These are phyloP conservation scores for Astrephomene gubernaculifera DNA, from an alignment of 139 green algal species.

Conservation along the genomic window DNA sequence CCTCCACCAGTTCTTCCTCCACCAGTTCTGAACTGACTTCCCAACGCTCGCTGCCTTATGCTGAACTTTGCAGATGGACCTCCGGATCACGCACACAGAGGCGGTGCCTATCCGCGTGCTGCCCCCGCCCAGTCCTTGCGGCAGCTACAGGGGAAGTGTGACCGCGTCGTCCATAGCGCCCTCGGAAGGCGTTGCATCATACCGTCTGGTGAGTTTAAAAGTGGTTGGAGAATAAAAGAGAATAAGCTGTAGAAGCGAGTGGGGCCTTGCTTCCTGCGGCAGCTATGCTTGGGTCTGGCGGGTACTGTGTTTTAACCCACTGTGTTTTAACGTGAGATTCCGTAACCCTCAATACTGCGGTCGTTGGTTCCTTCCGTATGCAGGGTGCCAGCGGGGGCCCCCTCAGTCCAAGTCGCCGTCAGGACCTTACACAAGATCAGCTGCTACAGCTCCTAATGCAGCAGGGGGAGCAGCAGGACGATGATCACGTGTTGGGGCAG, in stretches of 20 bases:
- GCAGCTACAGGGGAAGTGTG: neutral
- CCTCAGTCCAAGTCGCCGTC: too few relatives aligned
- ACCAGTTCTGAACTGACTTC: neutral
- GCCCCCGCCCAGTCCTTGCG: neutral
- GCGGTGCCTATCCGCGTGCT: conserved; percentile 2
- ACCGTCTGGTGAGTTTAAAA: neutral
- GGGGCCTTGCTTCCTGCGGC: neutral
- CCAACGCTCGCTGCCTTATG: neutral
- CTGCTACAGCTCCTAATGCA: too few relatives aligned
- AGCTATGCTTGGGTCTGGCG: neutral
- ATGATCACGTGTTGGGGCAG: too few relatives aligned
- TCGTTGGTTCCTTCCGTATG: too few relatives aligned
- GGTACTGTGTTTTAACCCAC: neutral
- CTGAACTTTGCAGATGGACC: neutral
- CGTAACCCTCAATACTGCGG: neutral
- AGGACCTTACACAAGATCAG: too few relatives aligned
- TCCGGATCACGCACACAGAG: conserved; percentile 9
- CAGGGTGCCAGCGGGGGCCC: too few relatives aligned
- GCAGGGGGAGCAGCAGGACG: too few relatives aligned
- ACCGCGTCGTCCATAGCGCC: neutral
- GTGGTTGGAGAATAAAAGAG: neutral
- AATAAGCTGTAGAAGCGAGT: neutral
- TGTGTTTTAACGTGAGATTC: neutral
- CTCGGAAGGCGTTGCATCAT: neutral
- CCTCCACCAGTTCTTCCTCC: neutral